Evolutionary conservation across 2,329 filamentous ascomycete genomes (phyloP).

Genomic region (Fusarium agapanthi): DNA sequence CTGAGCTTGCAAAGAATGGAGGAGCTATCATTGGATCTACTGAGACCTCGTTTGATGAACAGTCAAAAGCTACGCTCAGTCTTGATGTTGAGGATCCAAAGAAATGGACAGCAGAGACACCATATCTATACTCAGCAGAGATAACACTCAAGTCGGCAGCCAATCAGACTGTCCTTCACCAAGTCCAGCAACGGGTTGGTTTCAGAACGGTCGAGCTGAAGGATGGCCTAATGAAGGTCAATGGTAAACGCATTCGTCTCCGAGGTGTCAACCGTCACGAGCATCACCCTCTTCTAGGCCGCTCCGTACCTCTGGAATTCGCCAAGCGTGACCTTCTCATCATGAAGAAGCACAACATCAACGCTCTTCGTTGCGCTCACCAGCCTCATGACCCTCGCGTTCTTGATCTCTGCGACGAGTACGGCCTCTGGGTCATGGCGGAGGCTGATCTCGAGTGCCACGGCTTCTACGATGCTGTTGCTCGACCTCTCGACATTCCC

Average conservation of each 20-base stretch:
- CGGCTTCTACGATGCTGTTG: constrained; percentile 61
- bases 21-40: constrained; percentile 48
- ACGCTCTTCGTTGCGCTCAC: constrained; percentile 74
- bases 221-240: constrained; percentile 69
- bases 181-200: constrained; percentile 64
- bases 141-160: constrained; percentile 56
- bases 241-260: constrained; percentile 68
- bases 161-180: constrained; percentile 47
- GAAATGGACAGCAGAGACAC: constrained; percentile 76
- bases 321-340: constrained; percentile 68
- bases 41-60: constrained; percentile 39
- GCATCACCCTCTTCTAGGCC: constrained; percentile 71
- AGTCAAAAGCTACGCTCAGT: constrained; percentile 50
- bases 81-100: constrained; percentile 61
- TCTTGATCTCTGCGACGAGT: constrained; percentile 69
- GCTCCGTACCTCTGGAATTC: constrained; percentile 69
- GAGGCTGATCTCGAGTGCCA: constrained; percentile 63
- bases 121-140: constrained; percentile 68
- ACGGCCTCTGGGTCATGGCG: constrained; percentile 70
- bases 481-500: constrained; percentile 60
- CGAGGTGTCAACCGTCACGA: constrained; percentile 72
- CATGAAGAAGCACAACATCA: constrained; percentile 78
- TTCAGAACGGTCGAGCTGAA: constrained; percentile 73
- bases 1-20: constrained; percentile 46
- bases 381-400: constrained; percentile 71